phyloP scores from a whole-genome alignment of 257 asterid species.

The Scutellaria baicalensis region DNA sequence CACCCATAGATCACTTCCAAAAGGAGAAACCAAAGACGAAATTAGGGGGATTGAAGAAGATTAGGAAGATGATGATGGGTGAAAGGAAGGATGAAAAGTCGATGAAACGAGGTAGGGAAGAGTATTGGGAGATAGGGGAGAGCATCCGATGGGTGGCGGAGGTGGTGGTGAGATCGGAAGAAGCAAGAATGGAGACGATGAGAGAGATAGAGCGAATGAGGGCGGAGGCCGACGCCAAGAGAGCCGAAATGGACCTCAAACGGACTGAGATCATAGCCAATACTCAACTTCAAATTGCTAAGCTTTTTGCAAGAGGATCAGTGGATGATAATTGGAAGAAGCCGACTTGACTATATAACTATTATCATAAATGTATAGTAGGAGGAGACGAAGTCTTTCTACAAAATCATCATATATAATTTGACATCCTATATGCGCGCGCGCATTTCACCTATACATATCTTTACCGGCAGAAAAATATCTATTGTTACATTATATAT shows the following conservation, averaged over 20 bases:
- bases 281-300: conserved; percentile 73
- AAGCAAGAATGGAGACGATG: conserved; percentile 71
- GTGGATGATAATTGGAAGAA: conserved; percentile 42
- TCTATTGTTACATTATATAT: too few species aligned
- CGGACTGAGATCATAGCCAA: conserved; percentile 68
- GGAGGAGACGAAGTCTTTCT: not conserved
- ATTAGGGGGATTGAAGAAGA: conserved; percentile 16
- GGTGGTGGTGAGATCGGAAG: conserved; percentile 61
- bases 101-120: conserved; percentile 27
- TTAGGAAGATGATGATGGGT: not conserved
- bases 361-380: too few species aligned
- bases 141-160: conserved; percentile 71
- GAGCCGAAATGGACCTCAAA: conserved; percentile 72
- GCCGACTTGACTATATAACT: not conserved
- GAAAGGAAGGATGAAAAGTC: conserved; percentile 13
- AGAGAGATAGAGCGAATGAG: conserved; percentile 71
- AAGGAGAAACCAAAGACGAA: conserved; percentile 29
- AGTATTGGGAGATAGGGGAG: conserved; percentile 43
- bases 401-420: not conserved
- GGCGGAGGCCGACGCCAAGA: conserved; percentile 65
- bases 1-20: conserved; percentile 32
- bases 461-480: too few species aligned
- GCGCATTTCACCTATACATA: not conserved
- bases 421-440: not conserved
- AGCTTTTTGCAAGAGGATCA: conserved; percentile 49